These are phyloP conservation scores for Macrophomina pseudophaseolina DNA, from an alignment of 2,329 filamentous ascomycete species.

Conservation along the genomic window DNA sequence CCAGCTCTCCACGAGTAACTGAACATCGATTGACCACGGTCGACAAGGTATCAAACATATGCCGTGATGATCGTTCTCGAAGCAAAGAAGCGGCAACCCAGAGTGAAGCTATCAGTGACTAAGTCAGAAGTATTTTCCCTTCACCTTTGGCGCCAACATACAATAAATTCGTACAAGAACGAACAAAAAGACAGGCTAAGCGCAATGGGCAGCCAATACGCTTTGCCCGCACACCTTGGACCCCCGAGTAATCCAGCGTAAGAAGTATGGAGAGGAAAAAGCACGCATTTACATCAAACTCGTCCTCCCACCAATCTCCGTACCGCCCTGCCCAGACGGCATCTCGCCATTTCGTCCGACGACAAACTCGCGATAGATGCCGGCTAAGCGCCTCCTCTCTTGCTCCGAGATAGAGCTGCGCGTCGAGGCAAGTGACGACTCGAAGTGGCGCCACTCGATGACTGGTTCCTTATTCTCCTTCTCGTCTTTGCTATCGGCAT, in stretches of 20 bases:
- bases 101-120: neutral
- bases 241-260: neutral
- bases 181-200: neutral
- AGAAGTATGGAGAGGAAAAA: neutral
- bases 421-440: conserved; percentile 76
- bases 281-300: conserved; percentile 76
- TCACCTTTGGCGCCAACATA: neutral
- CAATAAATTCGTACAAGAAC: neutral
- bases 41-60: no score
- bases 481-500: conserved; percentile 46
- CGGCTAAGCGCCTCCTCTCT: conserved; percentile 74
- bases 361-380: conserved; percentile 92
- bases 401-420: conserved; percentile 80
- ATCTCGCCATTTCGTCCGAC: conserved; percentile 92
- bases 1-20: no score
- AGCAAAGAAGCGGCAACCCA: no score
- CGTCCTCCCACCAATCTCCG: conserved; percentile 88
- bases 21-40: no score
- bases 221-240: neutral
- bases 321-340: conserved; percentile 88
- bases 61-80: no score
- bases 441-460: conserved; percentile 83
- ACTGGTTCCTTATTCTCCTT: conserved; percentile 68
- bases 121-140: neutral
- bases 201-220: neutral